Percentiles rank a stretch among this genome's conserved stretches.
phyloP scores from a whole-genome alignment of 805 yeast species.

The Komagataella ulmi region DNA sequence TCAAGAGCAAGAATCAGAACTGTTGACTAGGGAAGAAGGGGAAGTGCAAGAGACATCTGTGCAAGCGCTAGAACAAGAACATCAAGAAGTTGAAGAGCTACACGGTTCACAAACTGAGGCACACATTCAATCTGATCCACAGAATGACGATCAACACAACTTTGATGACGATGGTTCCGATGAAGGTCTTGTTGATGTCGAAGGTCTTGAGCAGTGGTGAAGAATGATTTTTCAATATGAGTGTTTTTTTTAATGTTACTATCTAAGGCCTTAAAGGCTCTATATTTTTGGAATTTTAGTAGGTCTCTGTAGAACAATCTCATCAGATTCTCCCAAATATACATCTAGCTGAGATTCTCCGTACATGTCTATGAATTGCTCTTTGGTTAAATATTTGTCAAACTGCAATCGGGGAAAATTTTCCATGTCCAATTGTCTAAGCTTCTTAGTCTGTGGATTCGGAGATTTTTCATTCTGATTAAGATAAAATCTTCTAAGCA shows the following conservation, averaged over 20 bases:
- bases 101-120: neutral
- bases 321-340: neutral
- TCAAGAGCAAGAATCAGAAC: neutral
- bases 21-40: neutral
- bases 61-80: neutral
- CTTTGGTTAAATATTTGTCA: conserved; percentile 32
- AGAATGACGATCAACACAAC: neutral
- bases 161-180: neutral
- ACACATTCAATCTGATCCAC: neutral
- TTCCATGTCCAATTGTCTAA: conserved; percentile 41
- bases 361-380: conserved; percentile 36
- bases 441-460: conserved; percentile 58
- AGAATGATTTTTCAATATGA: neutral
- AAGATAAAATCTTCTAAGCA: conserved; percentile 73
- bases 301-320: neutral
- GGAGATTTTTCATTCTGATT: conserved; percentile 84
- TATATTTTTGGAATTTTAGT: neutral
- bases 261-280: neutral
- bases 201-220: neutral
- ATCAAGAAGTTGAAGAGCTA: neutral
- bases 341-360: conserved; percentile 16
- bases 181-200: neutral
- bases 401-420: conserved; percentile 52
- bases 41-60: neutral
- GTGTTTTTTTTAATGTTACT: neutral